Conservation (phyloP, 2,329 filamentous ascomycete species). For the Triangularia verruculosa region DNA sequence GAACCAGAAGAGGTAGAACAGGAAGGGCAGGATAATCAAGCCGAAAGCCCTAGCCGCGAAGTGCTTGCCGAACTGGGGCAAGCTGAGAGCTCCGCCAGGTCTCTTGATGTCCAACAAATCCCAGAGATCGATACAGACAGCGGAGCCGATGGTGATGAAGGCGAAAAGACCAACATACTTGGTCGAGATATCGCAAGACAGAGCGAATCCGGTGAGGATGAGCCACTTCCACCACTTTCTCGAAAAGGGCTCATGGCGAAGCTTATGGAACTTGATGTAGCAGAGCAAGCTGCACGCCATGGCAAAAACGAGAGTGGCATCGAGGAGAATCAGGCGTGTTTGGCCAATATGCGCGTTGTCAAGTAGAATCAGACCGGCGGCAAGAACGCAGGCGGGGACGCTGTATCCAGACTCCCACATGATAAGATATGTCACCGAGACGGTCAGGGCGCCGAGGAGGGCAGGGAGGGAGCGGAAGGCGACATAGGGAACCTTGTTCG, state of each 20-base stretch:
- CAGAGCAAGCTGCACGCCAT: slow-evolving; percentile 93
- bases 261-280: slow-evolving; percentile 98
- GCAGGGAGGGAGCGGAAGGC: slow-evolving; percentile 93
- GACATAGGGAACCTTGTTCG: slow-evolving; percentile 95
- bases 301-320: slow-evolving; percentile 89
- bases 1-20: slow-evolving; percentile 99
- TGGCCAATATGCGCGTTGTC: slow-evolving; percentile 98
- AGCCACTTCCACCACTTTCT: slow-evolving; percentile 99
- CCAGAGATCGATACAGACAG: slow-evolving; percentile 93
- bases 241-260: slow-evolving; percentile 82
- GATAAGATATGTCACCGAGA: slow-evolving; percentile 91
- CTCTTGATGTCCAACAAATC: slow-evolving; percentile 87
- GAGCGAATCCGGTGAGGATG: slow-evolving; percentile 84
- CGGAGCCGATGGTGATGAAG: slow-evolving; percentile 93
- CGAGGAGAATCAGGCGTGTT: slow-evolving; percentile 89
- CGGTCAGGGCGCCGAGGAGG: slow-evolving; percentile 84
- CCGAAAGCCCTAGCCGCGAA: slow-evolving; percentile 83
- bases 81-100: slow-evolving; percentile 71
- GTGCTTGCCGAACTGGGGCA: slow-evolving; percentile 82
- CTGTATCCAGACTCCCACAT: slow-evolving; percentile 99
- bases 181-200: slow-evolving; percentile 97
- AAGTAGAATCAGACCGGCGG: slow-evolving; percentile 81
- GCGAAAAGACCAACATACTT: slow-evolving; percentile 98
- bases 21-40: slow-evolving; percentile 85
- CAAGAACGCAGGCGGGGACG: slow-evolving; percentile 84